A percentile compares a stretch with the other conserved stretches of the same genome.
phyloP scores from a whole-genome alignment of 768 basidiomycete genomes.

The Daedaleopsis sinensis region DNA sequence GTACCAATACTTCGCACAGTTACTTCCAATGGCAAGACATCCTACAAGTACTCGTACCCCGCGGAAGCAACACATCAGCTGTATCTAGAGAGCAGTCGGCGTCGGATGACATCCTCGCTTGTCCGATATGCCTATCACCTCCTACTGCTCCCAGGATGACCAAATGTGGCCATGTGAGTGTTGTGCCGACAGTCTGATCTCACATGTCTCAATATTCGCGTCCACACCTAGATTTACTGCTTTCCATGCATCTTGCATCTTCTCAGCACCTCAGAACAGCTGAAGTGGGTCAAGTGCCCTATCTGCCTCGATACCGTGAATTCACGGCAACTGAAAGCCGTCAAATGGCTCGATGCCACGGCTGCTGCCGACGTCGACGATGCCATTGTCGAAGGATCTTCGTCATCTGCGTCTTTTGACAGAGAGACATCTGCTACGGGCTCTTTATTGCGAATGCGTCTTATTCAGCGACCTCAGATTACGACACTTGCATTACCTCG shows the following conservation, averaged over 20 bases:
- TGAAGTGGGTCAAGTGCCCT: slow-evolving; percentile 91
- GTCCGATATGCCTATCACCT: slow-evolving; percentile 94
- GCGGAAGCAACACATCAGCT: slow-evolving; percentile 56
- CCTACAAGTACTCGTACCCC: slow-evolving; percentile 91
- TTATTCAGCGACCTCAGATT: slow-evolving; percentile 92
- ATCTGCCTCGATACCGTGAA: slow-evolving; percentile 95
- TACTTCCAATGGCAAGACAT: slow-evolving; percentile 97
- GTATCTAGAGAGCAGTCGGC: slow-evolving; percentile 43
- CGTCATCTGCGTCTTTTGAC: slow-evolving; percentile 47
- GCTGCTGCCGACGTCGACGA: slow-evolving; percentile 37
- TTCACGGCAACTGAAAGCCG: slow-evolving; percentile 87
- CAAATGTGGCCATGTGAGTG: slow-evolving; percentile 94
- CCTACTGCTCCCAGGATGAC: slow-evolving; percentile 93
- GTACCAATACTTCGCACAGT: slow-evolving; percentile 42
- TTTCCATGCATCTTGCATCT: slow-evolving; percentile 94
- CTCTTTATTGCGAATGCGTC: slow-evolving; percentile 76
- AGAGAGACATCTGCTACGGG: slow-evolving; percentile 47
- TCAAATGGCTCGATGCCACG: slow-evolving; percentile 82
- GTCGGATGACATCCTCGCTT: slow-evolving; percentile 68
- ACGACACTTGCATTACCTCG: slow-evolving; percentile 94
- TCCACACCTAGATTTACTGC: slow-evolving; percentile 75
- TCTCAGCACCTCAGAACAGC: slow-evolving; percentile 77
- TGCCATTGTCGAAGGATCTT: slow-evolving; percentile 41
- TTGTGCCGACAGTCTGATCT: background rate
- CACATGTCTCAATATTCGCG: slow-evolving; percentile 14